These are phyloP conservation scores for Aspergillus homomorphus DNA, from an alignment of 495 filamentous ascomycete genomes.

Conservation along the genomic window DNA sequence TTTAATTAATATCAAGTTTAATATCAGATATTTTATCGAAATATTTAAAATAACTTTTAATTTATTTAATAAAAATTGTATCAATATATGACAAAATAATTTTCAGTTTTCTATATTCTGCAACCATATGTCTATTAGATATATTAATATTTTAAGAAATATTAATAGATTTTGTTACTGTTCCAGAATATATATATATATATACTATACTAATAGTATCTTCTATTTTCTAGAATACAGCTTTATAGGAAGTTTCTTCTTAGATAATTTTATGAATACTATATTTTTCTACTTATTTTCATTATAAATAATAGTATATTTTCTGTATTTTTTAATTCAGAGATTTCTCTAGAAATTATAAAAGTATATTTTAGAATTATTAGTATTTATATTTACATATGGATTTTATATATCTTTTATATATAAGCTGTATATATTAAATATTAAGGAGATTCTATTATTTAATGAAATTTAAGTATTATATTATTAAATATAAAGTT, in stretches of 20 bases:
- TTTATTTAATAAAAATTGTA: background rate
- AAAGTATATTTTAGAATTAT: background rate
- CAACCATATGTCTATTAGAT: too few species aligned
- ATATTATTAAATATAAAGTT: slow-evolving; percentile 1
- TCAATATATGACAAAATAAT: too few species aligned
- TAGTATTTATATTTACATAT: background rate
- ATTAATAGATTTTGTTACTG: background rate
- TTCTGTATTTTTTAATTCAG: background rate
- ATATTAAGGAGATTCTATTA: too few species aligned
- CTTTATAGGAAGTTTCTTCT: too few species aligned
- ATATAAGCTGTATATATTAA: slow-evolving; percentile 5
- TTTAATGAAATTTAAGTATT: background rate
- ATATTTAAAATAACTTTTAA: background rate
- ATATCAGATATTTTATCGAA: background rate
- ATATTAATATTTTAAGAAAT: background rate
- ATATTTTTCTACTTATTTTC: too few species aligned
- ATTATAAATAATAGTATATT: too few species aligned
- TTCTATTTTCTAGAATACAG: too few species aligned
- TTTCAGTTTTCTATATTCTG: too few species aligned
- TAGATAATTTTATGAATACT: too few species aligned
- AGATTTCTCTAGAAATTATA: background rate
- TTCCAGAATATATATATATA: background rate
- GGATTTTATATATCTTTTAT: background rate
- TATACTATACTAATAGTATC: too few species aligned
- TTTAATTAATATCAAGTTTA: too few species aligned